Conservation (phyloP, 176 grass and related monocot genomes). For the Oryza punctata region DNA sequence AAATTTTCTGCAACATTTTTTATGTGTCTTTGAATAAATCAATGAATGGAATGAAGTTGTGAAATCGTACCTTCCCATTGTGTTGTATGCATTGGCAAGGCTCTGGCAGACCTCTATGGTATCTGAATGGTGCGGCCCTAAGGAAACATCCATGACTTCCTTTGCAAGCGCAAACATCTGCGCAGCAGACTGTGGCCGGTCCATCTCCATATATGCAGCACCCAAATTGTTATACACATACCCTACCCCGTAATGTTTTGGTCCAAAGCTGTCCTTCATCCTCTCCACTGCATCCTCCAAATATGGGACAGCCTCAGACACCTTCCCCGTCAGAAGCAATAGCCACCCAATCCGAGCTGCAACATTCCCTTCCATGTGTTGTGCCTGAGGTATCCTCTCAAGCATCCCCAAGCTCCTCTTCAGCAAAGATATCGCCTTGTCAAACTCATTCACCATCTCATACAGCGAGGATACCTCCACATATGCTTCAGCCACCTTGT, state of each 20-base stretch:
- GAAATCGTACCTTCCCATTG: slow-evolving; percentile 71
- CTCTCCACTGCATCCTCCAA: slow-evolving; percentile 83
- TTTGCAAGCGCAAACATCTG: slow-evolving; percentile 91
- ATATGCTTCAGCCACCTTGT: slow-evolving; percentile 67
- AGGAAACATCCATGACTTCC: slow-evolving; percentile 80
- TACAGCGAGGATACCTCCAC: slow-evolving; percentile 65
- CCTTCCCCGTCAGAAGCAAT: slow-evolving; percentile 82
- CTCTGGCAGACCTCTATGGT: slow-evolving; percentile 84
- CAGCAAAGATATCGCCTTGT: slow-evolving; percentile 73
- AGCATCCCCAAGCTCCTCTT: slow-evolving; percentile 82
- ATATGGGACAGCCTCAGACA: slow-evolving; percentile 56
- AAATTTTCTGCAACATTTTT: neutral
- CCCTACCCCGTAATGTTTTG: slow-evolving; percentile 79
- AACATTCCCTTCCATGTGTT: slow-evolving; percentile 85
- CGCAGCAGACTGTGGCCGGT: slow-evolving; percentile 69
- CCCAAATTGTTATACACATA: slow-evolving; percentile 93
- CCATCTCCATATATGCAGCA: slow-evolving; percentile 90
- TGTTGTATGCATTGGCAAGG: slow-evolving; percentile 81
- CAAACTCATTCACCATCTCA: slow-evolving; percentile 74
- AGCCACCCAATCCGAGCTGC: slow-evolving; percentile 79
- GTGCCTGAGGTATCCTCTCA: slow-evolving; percentile 82
- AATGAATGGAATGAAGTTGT: neutral
- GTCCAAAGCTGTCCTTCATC: slow-evolving; percentile 88
- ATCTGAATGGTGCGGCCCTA: slow-evolving; percentile 83
- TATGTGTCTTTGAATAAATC: slow-evolving; percentile 1